A percentile compares a stretch with the other conserved stretches of the same genome.
phyloP scores from a whole-genome alignment of 2,329 filamentous ascomycete genomes.

The Byssoonygena ceratinophila region DNA sequence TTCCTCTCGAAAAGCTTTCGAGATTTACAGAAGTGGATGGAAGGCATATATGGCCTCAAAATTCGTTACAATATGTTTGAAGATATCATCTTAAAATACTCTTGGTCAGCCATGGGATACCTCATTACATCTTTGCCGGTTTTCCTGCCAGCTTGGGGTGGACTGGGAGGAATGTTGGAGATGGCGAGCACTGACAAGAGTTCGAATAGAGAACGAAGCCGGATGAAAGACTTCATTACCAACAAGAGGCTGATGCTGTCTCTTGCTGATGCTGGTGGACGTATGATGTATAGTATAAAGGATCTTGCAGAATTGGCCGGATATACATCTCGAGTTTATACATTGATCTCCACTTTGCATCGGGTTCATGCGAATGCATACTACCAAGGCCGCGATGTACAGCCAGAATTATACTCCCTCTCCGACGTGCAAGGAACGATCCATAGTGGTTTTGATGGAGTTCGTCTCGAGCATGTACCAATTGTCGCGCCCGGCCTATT shows the following conservation, averaged over 20 bases:
- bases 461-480: slow-evolving; percentile 85
- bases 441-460: slow-evolving; percentile 88
- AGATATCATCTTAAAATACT: slow-evolving; percentile 96
- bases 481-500: slow-evolving; percentile 80
- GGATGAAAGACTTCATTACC: slow-evolving; percentile 98
- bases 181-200: slow-evolving; percentile 37
- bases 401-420: slow-evolving; percentile 74
- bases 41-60: slow-evolving; percentile 93
- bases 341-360: slow-evolving; percentile 86
- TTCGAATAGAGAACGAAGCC: slow-evolving; percentile 60
- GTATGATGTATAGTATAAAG: slow-evolving; percentile 99
- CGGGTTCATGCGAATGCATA: slow-evolving; percentile 88
- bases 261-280: slow-evolving; percentile 83
- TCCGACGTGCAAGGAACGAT: slow-evolving; percentile 88
- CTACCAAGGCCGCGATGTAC: slow-evolving; percentile 53
- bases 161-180: slow-evolving; percentile 63
- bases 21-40: slow-evolving; percentile 92
- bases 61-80: slow-evolving; percentile 98
- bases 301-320: slow-evolving; percentile 91
- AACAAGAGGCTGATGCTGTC: slow-evolving; percentile 98
- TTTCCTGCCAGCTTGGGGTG: slow-evolving; percentile 89
- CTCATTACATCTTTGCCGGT: slow-evolving; percentile 84
- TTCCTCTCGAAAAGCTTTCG: slow-evolving; percentile 88
- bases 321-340: slow-evolving; percentile 92
- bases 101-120: slow-evolving; percentile 96